Base-by-base conservation (phyloP, 2,329 filamentous ascomycete species). In the Sphaceloma murrayae region DNA sequence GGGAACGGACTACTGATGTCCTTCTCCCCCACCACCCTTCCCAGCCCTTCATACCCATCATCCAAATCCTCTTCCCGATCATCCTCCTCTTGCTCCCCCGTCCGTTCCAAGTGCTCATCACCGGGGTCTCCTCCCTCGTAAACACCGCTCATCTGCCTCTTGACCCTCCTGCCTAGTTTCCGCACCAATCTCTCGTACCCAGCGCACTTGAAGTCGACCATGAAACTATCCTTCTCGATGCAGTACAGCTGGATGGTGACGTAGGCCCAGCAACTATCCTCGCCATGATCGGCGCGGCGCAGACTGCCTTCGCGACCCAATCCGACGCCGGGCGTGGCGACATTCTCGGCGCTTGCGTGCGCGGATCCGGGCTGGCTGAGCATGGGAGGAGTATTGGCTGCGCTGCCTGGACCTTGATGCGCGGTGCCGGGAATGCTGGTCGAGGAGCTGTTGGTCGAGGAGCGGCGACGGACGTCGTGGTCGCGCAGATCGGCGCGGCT, bases 161-260 rank as follows among this genome's bases (percentile, higher is more conserved):
- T 58, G 27, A 60, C 53, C 33, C 62, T 58, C 18, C 54, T 51
- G 5, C 65, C 60, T 34, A 70, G 58, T 4, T 63, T 61, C 7
- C 57, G 55, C 2, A 81, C 77, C 38, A 89, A 81, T 45, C 91
- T 85, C 67, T 98, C 91, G 65, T 98, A 98, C 14, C 91, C 91
- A 10, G 91, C 88, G 62, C 89, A 96, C 62, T 95, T 96, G 72
- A 98, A 98, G 62, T 98, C 91, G 38, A 98, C 91, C 50, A 98
- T 80, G 63, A 89, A 96, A 52, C 91, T 89, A 45, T 85, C 82
- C 47, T 80, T 78, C 62, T 96, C 89, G 69, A 96, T 87, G 58
- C 87, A 82, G 64, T 95, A 95, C 42, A 95, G 80, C 61, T 95
- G 91, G 51, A 98, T 95, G 52, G 94, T 88, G 60, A 98, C 78